These are phyloP conservation scores for Moricandia moricandioides DNA, from an alignment of 345 rosid genomes.

Conservation along the genomic window DNA sequence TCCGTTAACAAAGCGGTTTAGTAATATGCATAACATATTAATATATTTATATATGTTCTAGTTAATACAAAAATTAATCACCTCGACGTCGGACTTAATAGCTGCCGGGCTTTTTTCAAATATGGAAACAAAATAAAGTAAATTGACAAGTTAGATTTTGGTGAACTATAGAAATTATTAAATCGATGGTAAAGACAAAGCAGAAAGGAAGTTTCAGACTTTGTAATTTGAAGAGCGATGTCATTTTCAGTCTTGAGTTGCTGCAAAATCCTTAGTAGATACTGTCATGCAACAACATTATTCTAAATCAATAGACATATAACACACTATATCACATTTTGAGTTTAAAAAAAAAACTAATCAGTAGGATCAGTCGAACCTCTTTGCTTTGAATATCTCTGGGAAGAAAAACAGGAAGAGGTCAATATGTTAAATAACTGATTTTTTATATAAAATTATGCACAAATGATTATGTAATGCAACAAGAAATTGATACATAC, in stretches of 20 bases:
- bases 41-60: neutral
- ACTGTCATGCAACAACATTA: constrained; percentile 36
- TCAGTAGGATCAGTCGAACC: constrained; percentile 33
- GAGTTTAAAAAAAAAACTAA: neutral
- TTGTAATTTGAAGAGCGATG: constrained; percentile 52
- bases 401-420: neutral
- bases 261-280: constrained; percentile 52
- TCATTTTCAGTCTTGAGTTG: constrained; percentile 60
- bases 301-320: neutral
- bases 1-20: neutral
- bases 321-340: neutral
- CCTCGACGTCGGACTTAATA: constrained; percentile 58
- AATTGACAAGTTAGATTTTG: neutral
- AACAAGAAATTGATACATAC: constrained; percentile 5
- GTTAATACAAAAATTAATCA: constrained; percentile 8
- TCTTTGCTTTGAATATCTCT: constrained; percentile 56
- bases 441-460: neutral
- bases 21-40: neutral
- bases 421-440: neutral
- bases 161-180: neutral
- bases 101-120: constrained; percentile 49
- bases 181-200: neutral
- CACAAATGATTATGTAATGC: neutral
- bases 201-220: constrained; percentile 34
- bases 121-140: neutral